A percentile compares a stretch with the other conserved stretches of the same genome.
Evolutionary conservation across 768 basidiomycete species (phyloP).

Genomic region (Leccinum imitatum): DNA sequence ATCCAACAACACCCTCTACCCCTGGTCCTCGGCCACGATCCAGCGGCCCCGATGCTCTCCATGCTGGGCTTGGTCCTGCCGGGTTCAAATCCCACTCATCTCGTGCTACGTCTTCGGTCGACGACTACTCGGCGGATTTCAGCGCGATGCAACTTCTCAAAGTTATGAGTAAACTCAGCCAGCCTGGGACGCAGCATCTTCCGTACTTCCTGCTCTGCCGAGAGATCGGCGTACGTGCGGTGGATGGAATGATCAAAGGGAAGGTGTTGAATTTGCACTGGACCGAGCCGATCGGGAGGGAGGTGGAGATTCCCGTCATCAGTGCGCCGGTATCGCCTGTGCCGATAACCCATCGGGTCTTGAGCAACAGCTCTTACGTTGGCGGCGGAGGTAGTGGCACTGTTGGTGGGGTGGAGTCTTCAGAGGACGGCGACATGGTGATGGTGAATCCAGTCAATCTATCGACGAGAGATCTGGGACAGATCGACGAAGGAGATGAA

Average conservation of each 20-base stretch:
- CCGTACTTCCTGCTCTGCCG: slow-evolving; percentile 82
- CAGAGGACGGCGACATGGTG: slow-evolving; percentile 50
- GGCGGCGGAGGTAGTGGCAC: slow-evolving; percentile 41
- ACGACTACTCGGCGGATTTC: slow-evolving; percentile 63
- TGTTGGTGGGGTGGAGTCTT: slow-evolving; percentile 35
- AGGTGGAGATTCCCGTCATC: slow-evolving; percentile 37
- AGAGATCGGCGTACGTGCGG: slow-evolving; percentile 79
- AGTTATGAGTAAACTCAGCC: slow-evolving; percentile 77
- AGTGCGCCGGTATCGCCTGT: slow-evolving; percentile 27
- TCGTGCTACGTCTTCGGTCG: slow-evolving; percentile 27
- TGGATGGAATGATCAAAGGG: slow-evolving; percentile 83
- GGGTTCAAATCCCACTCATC: slow-evolving; percentile 58
- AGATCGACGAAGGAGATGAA: slow-evolving; percentile 50
- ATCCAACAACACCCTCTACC: slow-evolving; percentile 32
- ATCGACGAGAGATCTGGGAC: slow-evolving; percentile 42
- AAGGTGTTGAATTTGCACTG: slow-evolving; percentile 73
- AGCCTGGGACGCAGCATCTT: slow-evolving; percentile 59
- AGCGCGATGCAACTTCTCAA: slow-evolving; percentile 76
- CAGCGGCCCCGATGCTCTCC: slow-evolving; percentile 49
- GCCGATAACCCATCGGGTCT: slow-evolving; percentile 27
- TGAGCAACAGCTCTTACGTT: slow-evolving; percentile 29
- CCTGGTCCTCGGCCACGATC: slow-evolving; percentile 35
- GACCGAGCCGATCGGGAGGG: slow-evolving; percentile 68
- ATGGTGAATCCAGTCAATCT: slow-evolving; percentile 38
- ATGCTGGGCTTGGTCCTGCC: slow-evolving; percentile 58